Conservation (phyloP, 2,329 filamentous ascomycete genomes). For the Endocalyx cinctus region DNA sequence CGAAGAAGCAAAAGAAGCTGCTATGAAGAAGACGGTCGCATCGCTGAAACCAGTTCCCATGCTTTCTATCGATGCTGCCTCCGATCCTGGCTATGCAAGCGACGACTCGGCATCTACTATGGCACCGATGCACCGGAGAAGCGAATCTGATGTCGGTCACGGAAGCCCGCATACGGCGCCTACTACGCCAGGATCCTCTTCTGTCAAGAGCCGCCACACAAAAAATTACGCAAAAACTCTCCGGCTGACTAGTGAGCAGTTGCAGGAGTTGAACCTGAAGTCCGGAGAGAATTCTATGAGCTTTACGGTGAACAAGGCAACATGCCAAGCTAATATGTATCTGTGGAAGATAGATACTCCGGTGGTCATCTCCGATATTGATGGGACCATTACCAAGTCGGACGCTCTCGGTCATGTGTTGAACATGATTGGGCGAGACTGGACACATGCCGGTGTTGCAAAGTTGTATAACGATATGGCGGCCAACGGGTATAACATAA, state of each 20-base stretch:
- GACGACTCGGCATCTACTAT: constrained; percentile 61
- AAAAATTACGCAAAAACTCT: constrained; percentile 96
- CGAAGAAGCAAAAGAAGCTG: constrained; percentile 89
- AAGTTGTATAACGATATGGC: constrained; percentile 96
- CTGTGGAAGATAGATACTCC: constrained; percentile 88
- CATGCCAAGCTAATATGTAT: constrained; percentile 88
- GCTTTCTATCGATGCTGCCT: constrained; percentile 71
- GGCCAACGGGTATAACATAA: constrained; percentile 95
- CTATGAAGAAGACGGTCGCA: constrained; percentile 61
- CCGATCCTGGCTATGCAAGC: constrained; percentile 93
- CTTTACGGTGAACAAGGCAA: constrained; percentile 93
- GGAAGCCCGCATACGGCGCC: constrained; percentile 59
- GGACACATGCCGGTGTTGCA: constrained; percentile 94
- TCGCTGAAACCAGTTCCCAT: constrained; percentile 43
- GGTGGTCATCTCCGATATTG: constrained; percentile 97
- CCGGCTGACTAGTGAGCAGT: constrained; percentile 88
- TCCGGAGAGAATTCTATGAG: constrained; percentile 88
- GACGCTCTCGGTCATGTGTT: constrained; percentile 91
- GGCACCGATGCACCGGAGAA: constrained; percentile 50
- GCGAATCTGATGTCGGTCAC: constrained; percentile 62
- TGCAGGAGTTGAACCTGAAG: constrained; percentile 79
- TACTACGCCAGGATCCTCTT: constrained; percentile 63
- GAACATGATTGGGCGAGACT: constrained; percentile 95
- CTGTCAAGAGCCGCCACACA: constrained; percentile 59
- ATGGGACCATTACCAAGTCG: constrained; percentile 97